Evolutionary conservation across 257 asterid genomes (phyloP), one percentile per base, ranked within the genome.

Genomic region (Verbena officinalis): DNA sequence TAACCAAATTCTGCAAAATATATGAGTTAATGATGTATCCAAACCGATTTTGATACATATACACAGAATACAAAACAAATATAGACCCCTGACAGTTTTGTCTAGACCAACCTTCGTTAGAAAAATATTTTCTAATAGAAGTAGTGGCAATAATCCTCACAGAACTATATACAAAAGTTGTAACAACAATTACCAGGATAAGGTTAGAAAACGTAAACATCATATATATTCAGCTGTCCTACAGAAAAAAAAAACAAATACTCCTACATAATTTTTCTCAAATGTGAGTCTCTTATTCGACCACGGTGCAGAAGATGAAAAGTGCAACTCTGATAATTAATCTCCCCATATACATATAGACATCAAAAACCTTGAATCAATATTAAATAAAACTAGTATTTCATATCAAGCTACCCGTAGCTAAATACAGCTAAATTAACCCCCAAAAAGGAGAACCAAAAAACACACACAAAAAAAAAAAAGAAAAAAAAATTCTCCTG

Each of bases 1-100:
- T 86, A 24, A 86, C 70, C 77, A 86, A 36, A 52, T 69, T 73
- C 98, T 91, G 83, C 73, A 52, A 53, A 39, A 65, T 13, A 21
- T n/a, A 8, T 27, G 40, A 46, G 51, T 51, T 16, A 57, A 56
- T 36, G 54, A 16, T 5, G 2, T 24, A 14, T 16, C 34, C 15
- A 8, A 24, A 51, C 27, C 6, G 39, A 20, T 12, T 2, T n/a
- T 54, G 1, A 2, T 45, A n/a, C 16, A 5, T 2, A 27, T 27
- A 11, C 4, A 34, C 14, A 63, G 4, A 27, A 46, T 21, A 62
- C 24, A 58, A n/a, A 46, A 34, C 62, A 11, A 15, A 53, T 16
- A 49, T 38, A 16, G 9, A 30, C 27, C 15, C 10, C 15, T 8
- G 20, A 15, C n/a, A 11, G 36, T 3, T 10, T 16, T 20, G 33